Evolutionary conservation across 805 yeast genomes (phyloP), one percentile per base, ranked within the genome.

Genomic region (Wickerhamiella azymoides): DNA sequence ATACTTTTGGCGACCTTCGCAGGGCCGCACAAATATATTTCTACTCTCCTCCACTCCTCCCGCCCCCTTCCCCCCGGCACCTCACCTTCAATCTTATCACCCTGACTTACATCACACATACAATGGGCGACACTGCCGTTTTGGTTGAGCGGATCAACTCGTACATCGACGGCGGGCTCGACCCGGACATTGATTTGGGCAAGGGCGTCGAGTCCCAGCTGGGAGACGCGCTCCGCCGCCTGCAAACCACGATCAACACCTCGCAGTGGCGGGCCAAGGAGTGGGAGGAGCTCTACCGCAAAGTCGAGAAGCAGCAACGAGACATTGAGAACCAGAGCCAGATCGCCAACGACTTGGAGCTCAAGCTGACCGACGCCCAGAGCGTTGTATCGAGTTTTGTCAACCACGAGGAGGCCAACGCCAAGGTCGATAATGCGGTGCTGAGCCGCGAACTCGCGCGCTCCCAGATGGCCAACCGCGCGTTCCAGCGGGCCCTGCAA

Each of bases 401-500:
- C 30, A 37, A 37, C 30, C 43, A 39, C 4, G 54, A 47, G 8
- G 45, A 42, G 36, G 45, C 45, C 36, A 33, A 43, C 10, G 32
- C 47, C 17, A 50, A 55, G 13, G 56, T 59, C 32, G 61, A 58
- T 48, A 54, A 59, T 5, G 61, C 55, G 37, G 49, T 56, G 40
- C 57, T 61, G 25, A 62, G 55, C 39, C 50, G 64, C 18, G 69
- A 67, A 52, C 61, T 67, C 35, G 56, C 62, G 21, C 61, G 64
- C 47, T 61, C 67, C 5, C 70, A 64, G 49, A 64, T 61, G 40
- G 84, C 85, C 40, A 81, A 82, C 61, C 71, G 74, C 47, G 88
- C 86, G 4, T 63, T 63, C 56, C 78, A 76, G 55, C 73, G 74
- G 56, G 86, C 88, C 3, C 64, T 82, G 28, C 72, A 76, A 47